Evolutionary conservation across 208 protist genomes (phyloP), one percentile per base, ranked within the genome.

Genomic region (Polymyxa betae): DNA sequence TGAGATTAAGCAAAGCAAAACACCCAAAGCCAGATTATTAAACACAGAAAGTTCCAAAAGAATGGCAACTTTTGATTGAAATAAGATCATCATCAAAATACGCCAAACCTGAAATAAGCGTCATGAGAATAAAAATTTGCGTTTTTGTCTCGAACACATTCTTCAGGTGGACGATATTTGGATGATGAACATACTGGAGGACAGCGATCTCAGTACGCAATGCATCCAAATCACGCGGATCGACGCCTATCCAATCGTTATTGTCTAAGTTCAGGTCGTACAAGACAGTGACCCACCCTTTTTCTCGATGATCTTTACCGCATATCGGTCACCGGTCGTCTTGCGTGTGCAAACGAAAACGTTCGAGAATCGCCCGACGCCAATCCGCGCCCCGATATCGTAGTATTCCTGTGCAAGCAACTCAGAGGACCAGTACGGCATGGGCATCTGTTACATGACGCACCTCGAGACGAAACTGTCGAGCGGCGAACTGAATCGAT

Each of bases 251-350:
- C n/a, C n/a, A n/a, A n/a, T n/a, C n/a, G n/a, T n/a, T n/a, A 60
- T 88, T 78, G 66, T 88, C 45, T 1, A 91, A 20, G 12, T 60
- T 24, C 49, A 60, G 49, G 12, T 60, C 24, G 49, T 60, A 29
- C 49, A 60, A n/a, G n/a, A n/a, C n/a, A n/a, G n/a, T n/a, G n/a
- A n/a, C n/a, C n/a, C n/a, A 38, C 82, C 38, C 38, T 20, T 29
- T 77, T 91, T 91, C 24, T 91, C 89, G 45, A 91, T 91, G 90
- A 91, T 90, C 90, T 91, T 91, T 10, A 91, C 78, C 0, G 90
- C 90, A 43, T 91, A 91, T 44, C 44, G 0, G 77, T 91, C 16
- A 16, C 16, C 45, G 16, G 90, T 91, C 38, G 32, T 52, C 20
- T 35, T 5, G 38, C 38, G 68, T 38, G 66, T 60, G 77, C 60